Evolutionary conservation across 495 filamentous ascomycete genomes (phyloP), one percentile per base, ranked within the genome.

Genomic region (Penicillium taxi): DNA sequence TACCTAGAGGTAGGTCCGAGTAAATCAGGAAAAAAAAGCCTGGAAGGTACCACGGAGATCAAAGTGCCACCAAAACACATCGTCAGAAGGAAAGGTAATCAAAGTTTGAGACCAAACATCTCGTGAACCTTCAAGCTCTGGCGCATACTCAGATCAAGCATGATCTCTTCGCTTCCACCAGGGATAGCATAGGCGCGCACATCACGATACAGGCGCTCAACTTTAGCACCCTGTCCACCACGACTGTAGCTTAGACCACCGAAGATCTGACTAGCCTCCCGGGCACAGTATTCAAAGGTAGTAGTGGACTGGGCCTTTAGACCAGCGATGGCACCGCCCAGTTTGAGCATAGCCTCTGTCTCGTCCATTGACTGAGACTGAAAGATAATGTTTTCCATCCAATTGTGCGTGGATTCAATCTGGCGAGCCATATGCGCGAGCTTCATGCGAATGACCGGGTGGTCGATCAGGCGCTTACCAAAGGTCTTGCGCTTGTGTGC

Each of bases 101-200:
- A 98, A 51, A 98, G 58, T 73, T 96, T 98, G 89, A 98, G 96
- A 3, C 91, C 91, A 58, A 95, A 66, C 50, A 79, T 81, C 71
- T 94, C 79, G 44, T 88, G 84, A 22, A 98, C 91, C 60, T 76
- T 78, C 72, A 96, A 56, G 50, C 82, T 82, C 70, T 98, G 91
- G 43, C 91, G 73, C 61, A 98, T 95, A 61, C 86, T 94, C 50
- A 98, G 63, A 68, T 98, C 91, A 45, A 96, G 66, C 91, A 98
- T 98, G 42, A 98, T 98, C 74, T 98, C 91, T 67, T 98, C 91
- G 55, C 78, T 84, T 22, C 91, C 91, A 58, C 91, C 91, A 4
- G 91, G 91, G 47, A 98, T 98, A 32, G 91, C 90, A 59, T 98
- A 98, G 16, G 91, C 91, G 40, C 91, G 72, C n/a, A 98, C 91